Conservation (phyloP, 257 asterid genomes). For the Plantago ovata region DNA sequence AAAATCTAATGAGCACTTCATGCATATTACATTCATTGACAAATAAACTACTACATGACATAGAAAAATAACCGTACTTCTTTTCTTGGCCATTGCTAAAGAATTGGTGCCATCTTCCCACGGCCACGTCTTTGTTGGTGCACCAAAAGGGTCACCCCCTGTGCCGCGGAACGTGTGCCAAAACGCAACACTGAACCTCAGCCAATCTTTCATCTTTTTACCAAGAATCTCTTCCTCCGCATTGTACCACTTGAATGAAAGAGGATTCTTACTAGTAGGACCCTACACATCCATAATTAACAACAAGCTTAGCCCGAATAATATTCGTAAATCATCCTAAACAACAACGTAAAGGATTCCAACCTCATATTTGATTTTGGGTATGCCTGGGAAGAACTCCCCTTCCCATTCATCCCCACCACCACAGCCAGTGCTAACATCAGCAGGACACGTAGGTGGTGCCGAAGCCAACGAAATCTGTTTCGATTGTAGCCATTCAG, state of each 20-base stretch:
- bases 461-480: conserved; percentile 61
- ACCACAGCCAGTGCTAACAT: conserved; percentile 38
- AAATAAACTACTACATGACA: neutral
- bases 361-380: conserved; percentile 89
- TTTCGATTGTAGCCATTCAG: conserved; percentile 10
- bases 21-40: neutral
- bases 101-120: conserved; percentile 99
- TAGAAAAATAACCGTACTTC: conserved; percentile 42
- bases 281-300: conserved; percentile 43
- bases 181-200: conserved; percentile 93
- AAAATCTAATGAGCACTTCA: neutral
- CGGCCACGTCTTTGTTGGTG: conserved; percentile 96
- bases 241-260: conserved; percentile 88
- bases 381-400: conserved; percentile 77
- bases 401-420: conserved; percentile 69
- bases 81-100: conserved; percentile 87
- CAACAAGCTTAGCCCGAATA: neutral
- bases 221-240: conserved; percentile 91
- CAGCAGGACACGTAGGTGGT: conserved; percentile 91
- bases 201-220: conserved; percentile 98
- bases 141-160: conserved; percentile 92
- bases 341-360: neutral
- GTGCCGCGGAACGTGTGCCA: conserved; percentile 99
- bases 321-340: neutral
- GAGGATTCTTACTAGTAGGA: conserved; percentile 80